These are phyloP conservation scores for Linanthus parryae DNA, from an alignment of 148 eudicot genomes.

Conservation along the genomic window DNA sequence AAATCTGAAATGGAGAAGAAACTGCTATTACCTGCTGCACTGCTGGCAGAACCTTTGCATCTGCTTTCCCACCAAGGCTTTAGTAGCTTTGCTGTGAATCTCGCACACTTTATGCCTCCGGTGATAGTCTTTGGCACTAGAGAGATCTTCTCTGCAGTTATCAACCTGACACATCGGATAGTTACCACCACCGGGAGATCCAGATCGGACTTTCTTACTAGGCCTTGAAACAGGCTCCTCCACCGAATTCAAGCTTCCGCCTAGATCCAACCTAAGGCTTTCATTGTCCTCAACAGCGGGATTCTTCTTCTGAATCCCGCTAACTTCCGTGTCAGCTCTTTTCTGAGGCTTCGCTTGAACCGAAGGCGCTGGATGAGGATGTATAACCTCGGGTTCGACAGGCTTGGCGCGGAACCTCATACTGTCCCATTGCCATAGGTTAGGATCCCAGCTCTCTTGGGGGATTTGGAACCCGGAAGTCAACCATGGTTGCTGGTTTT, in stretches of 20 bases:
- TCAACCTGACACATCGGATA: slow-evolving; percentile 82
- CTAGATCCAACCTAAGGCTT: slow-evolving; percentile 31
- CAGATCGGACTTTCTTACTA: slow-evolving; percentile 42
- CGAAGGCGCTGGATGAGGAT: neutral
- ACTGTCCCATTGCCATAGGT: slow-evolving; percentile 49
- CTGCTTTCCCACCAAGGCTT: slow-evolving; percentile 65
- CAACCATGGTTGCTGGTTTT: slow-evolving; percentile 12
- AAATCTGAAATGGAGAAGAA: no score
- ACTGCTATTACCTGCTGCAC: slow-evolving; percentile 95
- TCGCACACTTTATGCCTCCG: slow-evolving; percentile 85
- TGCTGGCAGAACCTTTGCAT: slow-evolving; percentile 94
- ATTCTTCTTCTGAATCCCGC: slow-evolving; percentile 4
- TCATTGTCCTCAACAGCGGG: slow-evolving; percentile 21
- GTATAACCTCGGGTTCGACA: slow-evolving; percentile 10
- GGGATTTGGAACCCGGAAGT: slow-evolving; percentile 12
- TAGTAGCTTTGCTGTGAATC: slow-evolving; percentile 65
- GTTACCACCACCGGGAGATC: slow-evolving; percentile 43
- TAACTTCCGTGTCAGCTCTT: slow-evolving; percentile 4
- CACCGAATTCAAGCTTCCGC: slow-evolving; percentile 16
- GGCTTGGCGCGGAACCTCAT: slow-evolving; percentile 33
- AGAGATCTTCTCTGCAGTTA: slow-evolving; percentile 66
- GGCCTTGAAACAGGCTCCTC: slow-evolving; percentile 35
- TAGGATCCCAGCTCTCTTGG: slow-evolving; percentile 26
- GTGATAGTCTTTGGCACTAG: slow-evolving; percentile 77
- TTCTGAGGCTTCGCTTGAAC: slow-evolving; percentile 6